Evolutionary conservation across 1,284 basidiomycete species (phyloP).

Genomic region (Ustilago loliicola): DNA sequence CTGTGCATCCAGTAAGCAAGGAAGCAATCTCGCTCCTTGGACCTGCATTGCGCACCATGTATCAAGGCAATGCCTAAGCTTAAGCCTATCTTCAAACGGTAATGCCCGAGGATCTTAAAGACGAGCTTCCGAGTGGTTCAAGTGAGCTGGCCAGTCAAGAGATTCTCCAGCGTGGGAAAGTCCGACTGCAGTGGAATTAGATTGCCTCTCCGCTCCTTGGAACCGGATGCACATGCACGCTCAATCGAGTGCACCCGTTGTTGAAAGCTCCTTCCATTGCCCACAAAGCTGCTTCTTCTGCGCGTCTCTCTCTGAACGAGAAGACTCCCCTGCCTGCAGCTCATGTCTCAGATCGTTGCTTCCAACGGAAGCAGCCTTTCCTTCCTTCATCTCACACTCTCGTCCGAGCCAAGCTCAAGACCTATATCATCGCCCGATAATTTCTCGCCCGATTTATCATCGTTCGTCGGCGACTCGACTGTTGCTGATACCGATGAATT

Average conservation of each 20-base stretch:
- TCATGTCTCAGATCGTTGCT: neutral
- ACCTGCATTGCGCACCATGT: neutral
- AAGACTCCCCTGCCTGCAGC: neutral
- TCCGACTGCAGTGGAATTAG: neutral
- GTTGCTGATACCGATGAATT: neutral
- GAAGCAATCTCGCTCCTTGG: neutral
- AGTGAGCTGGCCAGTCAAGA: neutral
- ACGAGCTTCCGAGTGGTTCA: neutral
- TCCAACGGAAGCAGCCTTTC: slow-evolving; percentile 7
- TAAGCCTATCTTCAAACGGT: slow-evolving; percentile 1
- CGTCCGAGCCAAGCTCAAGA: neutral
- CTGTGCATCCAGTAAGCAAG: neutral
- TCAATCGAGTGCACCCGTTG: neutral
- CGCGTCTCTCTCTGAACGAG: neutral
- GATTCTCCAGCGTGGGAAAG: slow-evolving; percentile 1
- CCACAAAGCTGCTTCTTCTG: neutral
- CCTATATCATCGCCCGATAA: neutral
- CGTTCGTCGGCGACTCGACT: neutral
- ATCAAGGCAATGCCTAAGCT: neutral
- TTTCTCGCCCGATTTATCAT: neutral
- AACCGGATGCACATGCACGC: neutral
- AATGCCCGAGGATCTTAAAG: neutral
- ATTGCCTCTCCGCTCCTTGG: slow-evolving; percentile 1
- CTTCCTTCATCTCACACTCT: neutral
- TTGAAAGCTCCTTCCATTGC: neutral